Percentiles rank a stretch among this genome's conserved stretches.
phyloP scores from a whole-genome alignment of 192 early-diverging fungal genomes.

The Podila verticillata region DNA sequence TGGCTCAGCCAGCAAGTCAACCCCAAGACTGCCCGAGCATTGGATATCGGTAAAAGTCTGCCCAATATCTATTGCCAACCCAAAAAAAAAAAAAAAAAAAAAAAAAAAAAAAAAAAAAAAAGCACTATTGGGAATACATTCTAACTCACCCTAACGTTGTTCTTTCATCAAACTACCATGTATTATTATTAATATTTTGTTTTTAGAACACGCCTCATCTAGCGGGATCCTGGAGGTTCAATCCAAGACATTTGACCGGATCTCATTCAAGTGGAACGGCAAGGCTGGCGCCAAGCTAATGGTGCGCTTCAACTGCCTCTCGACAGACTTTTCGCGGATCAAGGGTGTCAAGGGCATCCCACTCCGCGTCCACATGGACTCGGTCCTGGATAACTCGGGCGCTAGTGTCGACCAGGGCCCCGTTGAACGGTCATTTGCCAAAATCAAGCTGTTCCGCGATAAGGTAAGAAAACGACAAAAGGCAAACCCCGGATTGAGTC shows the following conservation, averaged over 20 bases:
- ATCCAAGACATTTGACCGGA: conserved; percentile 71
- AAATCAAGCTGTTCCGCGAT: conserved; percentile 78
- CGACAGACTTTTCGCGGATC: conserved; percentile 83
- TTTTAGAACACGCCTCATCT: conserved; percentile 61
- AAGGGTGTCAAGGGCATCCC: conserved; percentile 85
- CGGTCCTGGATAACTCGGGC: conserved; percentile 19
- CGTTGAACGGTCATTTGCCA: conserved; percentile 67
- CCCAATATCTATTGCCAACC: no score
- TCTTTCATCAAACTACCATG: no score
- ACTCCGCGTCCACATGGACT: conserved; percentile 64
- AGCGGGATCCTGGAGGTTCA: conserved; percentile 65
- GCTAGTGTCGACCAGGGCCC: conserved; percentile 12
- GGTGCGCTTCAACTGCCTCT: conserved; percentile 78
- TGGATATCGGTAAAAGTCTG: conserved; percentile 71
- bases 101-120: neutral
- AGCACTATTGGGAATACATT: conserved; percentile 4
- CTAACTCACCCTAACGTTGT: no score
- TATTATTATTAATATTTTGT: neutral
- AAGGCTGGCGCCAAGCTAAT: conserved; percentile 69
- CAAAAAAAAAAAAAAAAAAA: conserved; percentile 1
- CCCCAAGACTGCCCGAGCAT: conserved; percentile 63
- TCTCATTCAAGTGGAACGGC: conserved; percentile 77
- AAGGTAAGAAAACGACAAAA: conserved; percentile 55
- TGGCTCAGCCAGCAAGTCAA: conserved; percentile 77
- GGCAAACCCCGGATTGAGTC: neutral